Evolutionary conservation across 192 early-diverging fungal genomes (phyloP).

Genomic region (Borealophlyctis nickersoniae): DNA sequence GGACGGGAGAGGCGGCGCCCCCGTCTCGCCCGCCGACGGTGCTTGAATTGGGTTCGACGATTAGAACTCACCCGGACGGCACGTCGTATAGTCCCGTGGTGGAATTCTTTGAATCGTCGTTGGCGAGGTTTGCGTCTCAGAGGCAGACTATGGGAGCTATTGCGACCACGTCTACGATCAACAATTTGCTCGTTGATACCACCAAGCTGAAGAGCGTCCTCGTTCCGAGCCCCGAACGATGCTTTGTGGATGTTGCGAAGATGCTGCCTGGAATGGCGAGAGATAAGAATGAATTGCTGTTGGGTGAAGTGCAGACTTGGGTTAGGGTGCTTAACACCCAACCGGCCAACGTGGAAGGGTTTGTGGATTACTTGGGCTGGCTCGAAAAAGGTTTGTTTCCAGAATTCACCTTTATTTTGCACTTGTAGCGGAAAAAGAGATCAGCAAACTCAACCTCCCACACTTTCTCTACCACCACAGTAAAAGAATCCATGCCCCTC

Average conservation of each 20-base stretch:
- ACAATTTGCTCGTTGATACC: constrained; percentile 56
- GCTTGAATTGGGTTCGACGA: constrained; percentile 37
- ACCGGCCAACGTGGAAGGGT: constrained; percentile 51
- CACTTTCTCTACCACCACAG: too few relatives aligned
- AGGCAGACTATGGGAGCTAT: constrained; percentile 46
- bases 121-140: constrained; percentile 47
- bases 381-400: constrained; percentile 48
- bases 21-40: constrained; percentile 7
- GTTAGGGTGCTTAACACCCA: constrained; percentile 52
- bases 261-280: constrained; percentile 52
- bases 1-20: neutral
- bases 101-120: constrained; percentile 49
- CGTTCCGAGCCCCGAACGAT: constrained; percentile 57
- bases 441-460: constrained; percentile 1
- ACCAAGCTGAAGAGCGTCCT: constrained; percentile 50
- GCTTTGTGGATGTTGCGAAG: constrained; percentile 53
- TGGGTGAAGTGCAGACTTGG: constrained; percentile 59
- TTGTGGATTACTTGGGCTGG: constrained; percentile 63
- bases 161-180: constrained; percentile 36
- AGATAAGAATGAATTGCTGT: constrained; percentile 59
- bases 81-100: constrained; percentile 35
- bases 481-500: constrained; percentile 39
- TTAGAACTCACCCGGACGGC: constrained; percentile 31
- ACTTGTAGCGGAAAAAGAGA: neutral
- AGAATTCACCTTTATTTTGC: constrained; percentile 20